phyloP scores from a whole-genome alignment of 1,284 basidiomycete species.

The Sphaerobolus stellatus region DNA sequence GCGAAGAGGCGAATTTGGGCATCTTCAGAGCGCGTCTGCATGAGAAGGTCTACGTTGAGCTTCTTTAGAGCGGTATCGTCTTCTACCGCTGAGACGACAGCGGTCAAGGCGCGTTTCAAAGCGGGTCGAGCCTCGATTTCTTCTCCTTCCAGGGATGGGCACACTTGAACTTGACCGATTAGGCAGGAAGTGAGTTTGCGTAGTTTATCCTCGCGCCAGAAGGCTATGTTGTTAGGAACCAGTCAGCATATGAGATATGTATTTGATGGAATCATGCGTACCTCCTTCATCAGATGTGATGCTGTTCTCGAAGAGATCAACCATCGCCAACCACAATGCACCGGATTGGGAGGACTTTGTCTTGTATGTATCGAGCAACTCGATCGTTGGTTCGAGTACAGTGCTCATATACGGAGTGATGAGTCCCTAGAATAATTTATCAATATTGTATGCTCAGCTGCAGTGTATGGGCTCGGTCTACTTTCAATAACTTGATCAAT shows the following conservation, averaged over 20 bases:
- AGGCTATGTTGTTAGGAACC: conserved; percentile 46
- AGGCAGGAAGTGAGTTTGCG: conserved; percentile 59
- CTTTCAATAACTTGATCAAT: conserved; percentile 85
- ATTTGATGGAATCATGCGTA: conserved; percentile 34
- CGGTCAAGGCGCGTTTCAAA: conserved; percentile 36
- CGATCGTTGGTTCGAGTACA: conserved; percentile 68
- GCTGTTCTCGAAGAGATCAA: conserved; percentile 68
- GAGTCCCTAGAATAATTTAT: conserved; percentile 52
- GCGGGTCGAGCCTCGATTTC: conserved; percentile 41
- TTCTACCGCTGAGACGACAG: conserved; percentile 55
- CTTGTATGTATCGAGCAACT: conserved; percentile 57
- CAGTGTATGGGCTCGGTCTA: conserved; percentile 26
- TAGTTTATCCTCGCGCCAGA: conserved; percentile 85
- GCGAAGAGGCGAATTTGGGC: conserved; percentile 65
- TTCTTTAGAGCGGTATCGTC: conserved; percentile 72
- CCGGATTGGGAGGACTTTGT: conserved; percentile 32
- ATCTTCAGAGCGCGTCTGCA: conserved; percentile 84
- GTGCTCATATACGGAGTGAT: conserved; percentile 90
- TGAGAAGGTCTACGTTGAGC: conserved; percentile 82
- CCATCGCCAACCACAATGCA: conserved; percentile 63
- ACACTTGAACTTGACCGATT: conserved; percentile 64
- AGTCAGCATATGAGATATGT: conserved; percentile 1
- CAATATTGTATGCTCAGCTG: conserved; percentile 9
- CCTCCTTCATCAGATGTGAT: conserved; percentile 81
- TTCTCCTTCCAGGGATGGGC: conserved; percentile 36